Conservation (phyloP, 1,139 yeast genomes). For the Geotrichum australiense region DNA sequence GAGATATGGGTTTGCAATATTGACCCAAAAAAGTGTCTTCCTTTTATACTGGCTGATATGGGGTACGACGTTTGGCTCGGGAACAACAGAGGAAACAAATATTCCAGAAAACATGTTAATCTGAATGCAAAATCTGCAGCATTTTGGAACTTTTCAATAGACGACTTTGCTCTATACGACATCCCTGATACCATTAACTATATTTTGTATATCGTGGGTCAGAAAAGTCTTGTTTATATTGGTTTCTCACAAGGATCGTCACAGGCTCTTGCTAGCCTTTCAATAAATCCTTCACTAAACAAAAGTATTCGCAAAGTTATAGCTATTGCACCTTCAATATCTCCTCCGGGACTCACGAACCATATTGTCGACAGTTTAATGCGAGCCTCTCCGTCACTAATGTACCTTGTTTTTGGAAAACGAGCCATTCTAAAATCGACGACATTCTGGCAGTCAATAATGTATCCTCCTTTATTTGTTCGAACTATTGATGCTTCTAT, state of each 20-base stretch:
- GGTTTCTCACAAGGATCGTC: conserved; percentile 94
- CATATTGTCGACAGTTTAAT: conserved; percentile 68
- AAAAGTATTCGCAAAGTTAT: conserved; percentile 62
- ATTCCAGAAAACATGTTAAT: conserved; percentile 50
- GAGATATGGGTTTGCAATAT: conserved; percentile 76
- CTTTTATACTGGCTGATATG: conserved; percentile 65
- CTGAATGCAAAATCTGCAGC: conserved; percentile 41
- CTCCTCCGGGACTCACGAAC: conserved; percentile 80
- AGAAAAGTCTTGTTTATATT: conserved; percentile 50
- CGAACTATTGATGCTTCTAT: conserved; percentile 66
- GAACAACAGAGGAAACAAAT: conserved; percentile 84
- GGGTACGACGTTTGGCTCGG: conserved; percentile 93
- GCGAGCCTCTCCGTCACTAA: conserved; percentile 69
- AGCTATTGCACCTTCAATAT: conserved; percentile 89
- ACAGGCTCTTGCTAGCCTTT: conserved; percentile 75
- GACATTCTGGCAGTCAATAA: conserved; percentile 71
- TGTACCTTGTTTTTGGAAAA: conserved; percentile 69
- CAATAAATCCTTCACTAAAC: conserved; percentile 65
- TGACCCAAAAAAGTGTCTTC: conserved; percentile 57
- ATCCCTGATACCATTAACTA: conserved; percentile 71
- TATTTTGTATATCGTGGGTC: conserved; percentile 44
- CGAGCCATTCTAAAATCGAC: conserved; percentile 70
- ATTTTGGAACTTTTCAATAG: conserved; percentile 83
- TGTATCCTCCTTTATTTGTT: conserved; percentile 78
- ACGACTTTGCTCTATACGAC: conserved; percentile 77